Base-by-base conservation (phyloP, 2,329 filamentous ascomycete genomes). In the Dothideomycetes sp. region DNA sequence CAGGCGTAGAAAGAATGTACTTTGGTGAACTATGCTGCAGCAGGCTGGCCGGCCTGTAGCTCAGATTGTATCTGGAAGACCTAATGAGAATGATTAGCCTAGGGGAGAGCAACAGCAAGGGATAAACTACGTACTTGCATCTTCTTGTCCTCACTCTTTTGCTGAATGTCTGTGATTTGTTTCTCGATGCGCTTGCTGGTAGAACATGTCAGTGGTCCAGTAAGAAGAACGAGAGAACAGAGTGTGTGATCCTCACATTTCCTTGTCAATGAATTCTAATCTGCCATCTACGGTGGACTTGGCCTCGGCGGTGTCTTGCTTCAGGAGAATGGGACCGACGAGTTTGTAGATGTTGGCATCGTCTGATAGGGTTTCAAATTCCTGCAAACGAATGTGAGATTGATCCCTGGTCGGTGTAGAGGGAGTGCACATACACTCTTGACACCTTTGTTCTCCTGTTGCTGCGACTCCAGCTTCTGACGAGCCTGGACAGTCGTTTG, bases 331-430 rank as follows among this genome's bases (percentile, higher is more conserved):
- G 0, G 91, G 91, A 0, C 91, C 91, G 34, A 94, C 79, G 31
- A 95, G 77, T 65, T 96, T 98, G 75, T 94, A 98, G 61, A 98
- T 94, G 47, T 79, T 85, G 54, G 93, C 83, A 51, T 81, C 82
- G 29, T 88, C 81, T 52, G 79, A 75, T 43, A 96, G 70, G 39
- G 73, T 72, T 31, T 77, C 71, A 60, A 96, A 96, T 62, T 96
- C 89, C 80, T 91, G 47, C 4, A 11, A 24, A 38, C 2, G 19
- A 41, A 5, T 15, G 14, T 11, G 9, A 8, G 27, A 12, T 4
- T 18, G 19, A 15, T 9, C 11, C 9, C 33, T 4, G n/a, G 14
- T 30, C 8, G 19, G 17, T 1, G 9, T 35, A 15, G 17, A n/a
- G 15, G 15, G 11, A 8, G 24, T 17, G 5, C 15, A 30, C 60